Evolutionary conservation across 2,329 filamentous ascomycete species (phyloP).

Genomic region (Ophiostoma montium): DNA sequence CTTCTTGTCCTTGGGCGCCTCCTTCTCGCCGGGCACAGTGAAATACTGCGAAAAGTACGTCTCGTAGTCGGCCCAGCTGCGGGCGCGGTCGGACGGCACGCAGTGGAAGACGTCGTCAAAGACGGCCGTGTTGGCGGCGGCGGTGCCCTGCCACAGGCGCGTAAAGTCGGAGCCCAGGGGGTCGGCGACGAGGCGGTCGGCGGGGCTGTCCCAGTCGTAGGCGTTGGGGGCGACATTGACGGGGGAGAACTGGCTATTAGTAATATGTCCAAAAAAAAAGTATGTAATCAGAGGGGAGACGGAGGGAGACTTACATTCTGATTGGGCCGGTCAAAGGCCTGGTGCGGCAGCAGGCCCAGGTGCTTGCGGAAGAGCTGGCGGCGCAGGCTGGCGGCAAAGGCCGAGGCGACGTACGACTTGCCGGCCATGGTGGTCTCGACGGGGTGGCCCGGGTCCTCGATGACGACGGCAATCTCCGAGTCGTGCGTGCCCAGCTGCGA

Average conservation of each 20-base stretch:
- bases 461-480: conserved; percentile 75
- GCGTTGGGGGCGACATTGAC: conserved; percentile 53
- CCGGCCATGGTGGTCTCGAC: conserved; percentile 65
- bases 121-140: conserved; percentile 63
- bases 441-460: conserved; percentile 55
- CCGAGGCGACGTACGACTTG: conserved; percentile 50
- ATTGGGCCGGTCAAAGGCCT: conserved; percentile 52
- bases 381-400: conserved; percentile 65
- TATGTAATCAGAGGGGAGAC: too few species aligned
- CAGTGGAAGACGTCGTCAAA: conserved; percentile 73
- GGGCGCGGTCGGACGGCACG: conserved; percentile 54
- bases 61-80: conserved; percentile 61
- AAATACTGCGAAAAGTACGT: conserved; percentile 57
- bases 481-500: conserved; percentile 77
- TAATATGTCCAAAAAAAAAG: too few species aligned
- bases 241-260: conserved; percentile 41
- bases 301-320: conserved; percentile 48
- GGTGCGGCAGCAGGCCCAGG: conserved; percentile 63
- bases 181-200: conserved; percentile 57
- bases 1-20: conserved; percentile 24
- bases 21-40: conserved; percentile 34
- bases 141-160: conserved; percentile 58
- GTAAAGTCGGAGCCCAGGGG: conserved; percentile 56
- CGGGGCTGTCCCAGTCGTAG: conserved; percentile 55
- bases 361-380: conserved; percentile 83